These are phyloP conservation scores for Sideroxylon spinosum DNA, from an alignment of 179 eudicot species.

Conservation along the genomic window DNA sequence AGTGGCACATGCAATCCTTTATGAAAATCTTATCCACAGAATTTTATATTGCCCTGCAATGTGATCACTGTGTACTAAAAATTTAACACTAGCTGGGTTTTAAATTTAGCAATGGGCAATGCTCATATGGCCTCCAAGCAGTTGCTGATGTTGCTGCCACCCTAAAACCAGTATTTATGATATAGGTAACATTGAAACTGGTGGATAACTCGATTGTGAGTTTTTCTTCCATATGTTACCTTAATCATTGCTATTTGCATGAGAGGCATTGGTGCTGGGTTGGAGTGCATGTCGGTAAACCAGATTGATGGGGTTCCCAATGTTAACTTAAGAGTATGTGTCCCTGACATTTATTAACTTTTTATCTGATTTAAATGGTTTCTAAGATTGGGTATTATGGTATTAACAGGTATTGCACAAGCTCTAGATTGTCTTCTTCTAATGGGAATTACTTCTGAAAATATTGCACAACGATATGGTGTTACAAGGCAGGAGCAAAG, in stretches of 20 bases:
- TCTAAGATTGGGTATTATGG: not conserved
- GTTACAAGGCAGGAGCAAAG: slow-evolving; percentile 82
- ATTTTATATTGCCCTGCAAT: no score
- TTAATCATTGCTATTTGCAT: not conserved
- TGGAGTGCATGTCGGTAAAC: slow-evolving; percentile 68
- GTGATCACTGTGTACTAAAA: no score
- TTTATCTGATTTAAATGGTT: not conserved
- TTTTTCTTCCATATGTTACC: not conserved
- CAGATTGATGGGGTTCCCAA: not conserved
- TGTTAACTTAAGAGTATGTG: slow-evolving; percentile 51
- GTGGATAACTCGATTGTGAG: not conserved
- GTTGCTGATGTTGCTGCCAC: slow-evolving; percentile 86
- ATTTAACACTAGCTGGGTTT: no score
- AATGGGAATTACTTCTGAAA: slow-evolving; percentile 88
- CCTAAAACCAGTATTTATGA: slow-evolving; percentile 80
- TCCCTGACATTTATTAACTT: not conserved
- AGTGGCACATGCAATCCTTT: no score
- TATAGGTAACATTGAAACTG: slow-evolving; percentile 45
- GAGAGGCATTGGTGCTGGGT: slow-evolving; percentile 84
- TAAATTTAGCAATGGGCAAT: slow-evolving; percentile 69
- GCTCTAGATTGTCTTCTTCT: slow-evolving; percentile 85
- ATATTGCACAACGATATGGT: slow-evolving; percentile 71
- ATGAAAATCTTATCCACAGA: no score
- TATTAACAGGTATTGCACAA: slow-evolving; percentile 41
- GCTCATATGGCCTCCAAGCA: slow-evolving; percentile 93